phyloP scores from a whole-genome alignment of 768 basidiomycete species.

The Hortiboletus flavorubellus region DNA sequence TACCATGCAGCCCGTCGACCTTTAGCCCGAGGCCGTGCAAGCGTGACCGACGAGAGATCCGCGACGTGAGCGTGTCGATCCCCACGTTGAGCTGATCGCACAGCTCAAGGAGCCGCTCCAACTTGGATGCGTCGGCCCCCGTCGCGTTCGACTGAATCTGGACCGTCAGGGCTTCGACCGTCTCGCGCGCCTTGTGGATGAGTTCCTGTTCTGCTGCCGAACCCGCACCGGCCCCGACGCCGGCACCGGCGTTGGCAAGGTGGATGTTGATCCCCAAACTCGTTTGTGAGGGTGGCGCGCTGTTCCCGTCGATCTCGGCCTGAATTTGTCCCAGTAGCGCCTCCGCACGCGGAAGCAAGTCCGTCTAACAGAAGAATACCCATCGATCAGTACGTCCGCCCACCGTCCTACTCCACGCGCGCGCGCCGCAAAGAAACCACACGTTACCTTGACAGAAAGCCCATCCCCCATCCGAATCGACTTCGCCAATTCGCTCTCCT shows the following conservation, averaged over 20 bases:
- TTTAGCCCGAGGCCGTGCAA: constrained; percentile 46
- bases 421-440: constrained; percentile 6
- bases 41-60: constrained; percentile 37
- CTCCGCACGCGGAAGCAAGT: constrained; percentile 36
- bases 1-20: constrained; percentile 32
- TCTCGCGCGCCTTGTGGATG: constrained; percentile 43
- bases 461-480: constrained; percentile 50
- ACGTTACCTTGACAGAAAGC: constrained; percentile 43
- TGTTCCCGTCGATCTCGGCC: neutral
- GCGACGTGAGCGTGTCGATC: constrained; percentile 36
- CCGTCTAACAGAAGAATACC: neutral
- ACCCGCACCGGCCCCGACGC: neutral
- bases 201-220: neutral
- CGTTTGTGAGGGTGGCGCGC: neutral
- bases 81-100: constrained; percentile 68
- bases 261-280: neutral
- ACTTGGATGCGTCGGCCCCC: constrained; percentile 48
- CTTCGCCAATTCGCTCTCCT: constrained; percentile 78
- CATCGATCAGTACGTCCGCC: neutral
- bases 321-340: constrained; percentile 40
- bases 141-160: constrained; percentile 47
- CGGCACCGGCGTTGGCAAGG: neutral
- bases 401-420: neutral
- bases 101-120: constrained; percentile 66
- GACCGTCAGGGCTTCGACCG: constrained; percentile 48